Evolutionary conservation across 768 basidiomycete species (phyloP), one percentile per base, ranked within the genome.

Genomic region (Tulasnella sp.): DNA sequence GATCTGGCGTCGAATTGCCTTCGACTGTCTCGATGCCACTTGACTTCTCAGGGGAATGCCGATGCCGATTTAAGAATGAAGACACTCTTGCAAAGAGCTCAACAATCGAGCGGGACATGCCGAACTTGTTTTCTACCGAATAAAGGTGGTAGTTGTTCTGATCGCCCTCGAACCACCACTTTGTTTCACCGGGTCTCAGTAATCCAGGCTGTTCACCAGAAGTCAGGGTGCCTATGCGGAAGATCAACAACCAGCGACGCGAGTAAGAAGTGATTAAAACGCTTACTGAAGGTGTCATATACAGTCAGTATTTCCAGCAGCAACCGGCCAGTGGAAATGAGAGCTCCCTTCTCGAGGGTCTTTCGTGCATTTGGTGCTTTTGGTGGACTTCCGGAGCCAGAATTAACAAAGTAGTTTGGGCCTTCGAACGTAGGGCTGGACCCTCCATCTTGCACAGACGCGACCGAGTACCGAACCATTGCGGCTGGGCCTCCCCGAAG

Each of bases 81-180:
- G 72, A 82, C n/a, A 76, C 82, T 50, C 73, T 79, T 14, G 80
- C 64, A 18, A 83, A 79, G 54, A 76, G 60, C 40, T 77, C 77
- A 42, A 76, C 72, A 44, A 80, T 75, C 6, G 80, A 80, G 76
- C 85, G 85, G 54, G 85, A 86, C 79, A 86, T 86, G 69, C 89
- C 89, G 83, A 89, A 88, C 79, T 87, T 87, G 82, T 85, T 88
- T 83, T 90, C 89, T 64, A 88, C 86, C 64, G 86, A 87, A 80
- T 87, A 87, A 78, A 82, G 85, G 82, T 85, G 86, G 83, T 82
- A 86, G 79, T 81, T 85, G 77, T 84, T 85, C 83, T 82, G 85
- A 81, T 84, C 84, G 74, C 81, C 83, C 76, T 84, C 85, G 80
- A 84, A 87, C 87, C 88, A 88, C 87, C 88, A 89, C 73, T 84